These are phyloP conservation scores for Floccularia luteovirens DNA, from an alignment of 768 basidiomycete species.

Conservation along the genomic window DNA sequence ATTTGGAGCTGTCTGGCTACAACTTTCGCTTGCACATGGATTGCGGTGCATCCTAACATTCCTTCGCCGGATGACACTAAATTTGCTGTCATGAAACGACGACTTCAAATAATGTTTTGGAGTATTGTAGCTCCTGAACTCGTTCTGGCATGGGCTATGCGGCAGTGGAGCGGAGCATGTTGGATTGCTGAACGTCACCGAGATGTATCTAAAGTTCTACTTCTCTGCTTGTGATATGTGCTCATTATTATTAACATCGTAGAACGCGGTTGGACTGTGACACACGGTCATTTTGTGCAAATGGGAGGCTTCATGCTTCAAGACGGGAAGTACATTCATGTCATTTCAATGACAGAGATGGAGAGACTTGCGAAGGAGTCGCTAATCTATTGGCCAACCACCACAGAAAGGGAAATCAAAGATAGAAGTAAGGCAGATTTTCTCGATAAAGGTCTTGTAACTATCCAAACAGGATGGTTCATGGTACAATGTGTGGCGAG, in stretches of 20 bases:
- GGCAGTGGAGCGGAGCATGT: slow-evolving; percentile 10
- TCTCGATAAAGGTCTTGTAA: slow-evolving; percentile 15
- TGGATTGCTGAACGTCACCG: background rate
- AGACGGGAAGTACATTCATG: background rate
- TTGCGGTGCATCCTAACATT: slow-evolving; percentile 12
- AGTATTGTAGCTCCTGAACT: slow-evolving; percentile 12
- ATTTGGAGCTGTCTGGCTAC: slow-evolving; percentile 10
- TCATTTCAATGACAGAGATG: background rate
- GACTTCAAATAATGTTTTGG: slow-evolving; percentile 6
- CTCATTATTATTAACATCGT: background rate
- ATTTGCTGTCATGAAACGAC: background rate
- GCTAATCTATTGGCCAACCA: background rate
- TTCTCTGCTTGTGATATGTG: background rate
- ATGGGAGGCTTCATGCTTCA: slow-evolving; percentile 20
- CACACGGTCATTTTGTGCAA: slow-evolving; percentile 15
- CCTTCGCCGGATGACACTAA: slow-evolving; percentile 4
- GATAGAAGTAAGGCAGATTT: slow-evolving; percentile 18
- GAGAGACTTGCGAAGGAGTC: background rate
- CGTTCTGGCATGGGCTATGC: slow-evolving; percentile 8
- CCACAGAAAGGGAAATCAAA: slow-evolving; percentile 10
- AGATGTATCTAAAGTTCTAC: background rate
- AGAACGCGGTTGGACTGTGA: slow-evolving; percentile 9
- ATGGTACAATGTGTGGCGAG: slow-evolving; percentile 12
- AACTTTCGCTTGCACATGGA: slow-evolving; percentile 11
- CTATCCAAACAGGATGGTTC: slow-evolving; percentile 20